Base-by-base conservation (phyloP, 345 rosid genomes). In the Acer negundo region DNA sequence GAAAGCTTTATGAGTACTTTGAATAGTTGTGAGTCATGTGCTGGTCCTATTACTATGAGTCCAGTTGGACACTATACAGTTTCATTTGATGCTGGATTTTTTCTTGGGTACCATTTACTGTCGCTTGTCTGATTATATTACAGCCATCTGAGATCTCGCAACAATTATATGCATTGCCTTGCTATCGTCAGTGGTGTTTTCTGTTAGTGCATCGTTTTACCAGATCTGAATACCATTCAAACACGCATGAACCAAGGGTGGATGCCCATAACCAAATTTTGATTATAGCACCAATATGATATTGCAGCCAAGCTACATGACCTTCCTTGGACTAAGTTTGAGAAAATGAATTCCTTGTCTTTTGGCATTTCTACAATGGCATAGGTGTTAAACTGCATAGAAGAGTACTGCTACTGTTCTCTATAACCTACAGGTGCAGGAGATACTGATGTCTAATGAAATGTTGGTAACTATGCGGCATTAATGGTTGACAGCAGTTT, bases 401-500 rank as follows among this genome's bases (percentile, higher is more conserved):
- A 53, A 15, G 58, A 4, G 58, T 53, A 16, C 63, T 59, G 63
- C 2, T 2, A 22, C 26, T 59, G 22, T n/a, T 59, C 24, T 59
- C 7, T 5, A 49, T 49, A 53, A 53, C 11, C 11, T 53, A 53
- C 4, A 59, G 26, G 63, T 59, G 63, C 26, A 19, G 24, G 26
- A 20, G 13, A 22, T 20, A 2, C 63, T 59, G 11, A 59, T 59
- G 26, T 59, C 63, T 59, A 22, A 12, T 7, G 63, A 59, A 59
- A 15, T 59, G 22, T 59, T 59, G 26, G 63, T 20, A 59, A 59
- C 24, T 11, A 59, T 10, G 10, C 0, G 5, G 74, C 26, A 71
- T 53, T 71, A 51, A 28, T 71, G 63, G 10, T 31, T 71, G 61
- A 47, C 59, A 69, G 42, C 51, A 20, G 61, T 49, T 24, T 13